Percentiles rank a stretch among this genome's conserved stretches.
These are phyloP conservation scores for Diplosphaera chodatii DNA, from an alignment of 139 green algal species.

Conservation along the genomic window DNA sequence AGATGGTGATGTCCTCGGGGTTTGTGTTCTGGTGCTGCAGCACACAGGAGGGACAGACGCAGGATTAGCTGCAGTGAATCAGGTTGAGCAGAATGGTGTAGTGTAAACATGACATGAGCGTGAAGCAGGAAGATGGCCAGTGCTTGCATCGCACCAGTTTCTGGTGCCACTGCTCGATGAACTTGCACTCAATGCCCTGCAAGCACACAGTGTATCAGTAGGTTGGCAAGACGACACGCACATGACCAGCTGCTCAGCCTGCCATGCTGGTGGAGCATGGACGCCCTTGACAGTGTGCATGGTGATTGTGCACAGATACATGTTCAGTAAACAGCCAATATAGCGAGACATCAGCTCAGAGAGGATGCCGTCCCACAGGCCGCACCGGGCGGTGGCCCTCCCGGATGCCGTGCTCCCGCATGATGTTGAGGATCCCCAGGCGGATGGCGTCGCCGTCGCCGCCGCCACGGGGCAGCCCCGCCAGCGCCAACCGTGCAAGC, in stretches of 20 bases:
- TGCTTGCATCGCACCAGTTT: slow-evolving; percentile 82
- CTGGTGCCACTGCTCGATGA: slow-evolving; percentile 93
- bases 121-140: slow-evolving; percentile 63
- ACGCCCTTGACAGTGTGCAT: too few species aligned
- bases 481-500: slow-evolving; percentile 62
- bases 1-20: slow-evolving; percentile 74
- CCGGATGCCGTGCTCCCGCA: slow-evolving; percentile 82
- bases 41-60: background rate
- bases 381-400: slow-evolving; percentile 72
- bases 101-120: too few species aligned
- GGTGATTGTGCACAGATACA: background rate
- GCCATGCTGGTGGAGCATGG: too few species aligned
- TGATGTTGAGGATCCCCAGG: slow-evolving; percentile 90
- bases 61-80: too few species aligned
- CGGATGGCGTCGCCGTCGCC: slow-evolving; percentile 86
- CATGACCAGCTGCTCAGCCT: too few species aligned
- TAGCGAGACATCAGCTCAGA: too few species aligned
- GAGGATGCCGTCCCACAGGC: too few species aligned
- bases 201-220: background rate
- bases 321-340: too few species aligned
- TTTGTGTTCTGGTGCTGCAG: slow-evolving; percentile 72
- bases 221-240: too few species aligned
- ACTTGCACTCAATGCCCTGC: slow-evolving; percentile 79
- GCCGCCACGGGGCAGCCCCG: slow-evolving; percentile 72
- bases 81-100: too few species aligned